Base-by-base conservation (phyloP, 768 basidiomycete genomes). In the Erythrobasidium yunnanense region DNA sequence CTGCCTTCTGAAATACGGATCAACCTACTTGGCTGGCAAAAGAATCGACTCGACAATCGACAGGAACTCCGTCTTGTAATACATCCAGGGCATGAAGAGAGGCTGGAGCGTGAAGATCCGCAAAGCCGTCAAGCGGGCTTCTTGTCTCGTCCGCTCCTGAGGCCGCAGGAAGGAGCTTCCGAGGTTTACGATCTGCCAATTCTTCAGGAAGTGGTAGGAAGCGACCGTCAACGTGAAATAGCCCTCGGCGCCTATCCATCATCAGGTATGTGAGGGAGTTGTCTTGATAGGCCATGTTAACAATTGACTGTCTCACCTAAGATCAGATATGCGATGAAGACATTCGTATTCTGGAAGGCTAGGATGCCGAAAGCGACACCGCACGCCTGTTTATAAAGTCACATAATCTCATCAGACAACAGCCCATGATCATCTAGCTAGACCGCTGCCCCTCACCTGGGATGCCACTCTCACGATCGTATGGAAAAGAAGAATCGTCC, bases 281-380 rank as follows among this genome's bases (percentile, higher is more conserved):
- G n/a, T n/a, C n/a, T n/a, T n/a, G n/a, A n/a, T n/a, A n/a, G n/a
- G n/a, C n/a, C n/a, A n/a, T n/a, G n/a, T n/a, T n/a, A n/a, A n/a
- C n/a, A n/a, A n/a, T n/a, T n/a, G n/a, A n/a, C n/a, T n/a, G n/a
- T n/a, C n/a, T n/a, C n/a, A n/a, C n/a, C n/a, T n/a, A n/a, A n/a
- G 33, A 71, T 67, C 34, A 71, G 67, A 51, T 68, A 71, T 22
- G 71, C 71, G 58, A 71, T 68, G 27, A 71, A 67, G 15, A 71
- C 30, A 20, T 68, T 57, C 18, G 60, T 27, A 49, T 68, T 50
- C n/a, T 70, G 49, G n/a, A 22, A 49, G 38, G 55, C 69, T 17
- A 66, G 55, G 32, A 66, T 67, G 20, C 71, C 69, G 38, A 70
- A 55, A 1, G 65, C 71, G 20, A 71, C 46, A 22, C 63, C 46